Evolutionary conservation across 2,329 filamentous ascomycete species (phyloP).

Genomic region (Diaporthe capsici): DNA sequence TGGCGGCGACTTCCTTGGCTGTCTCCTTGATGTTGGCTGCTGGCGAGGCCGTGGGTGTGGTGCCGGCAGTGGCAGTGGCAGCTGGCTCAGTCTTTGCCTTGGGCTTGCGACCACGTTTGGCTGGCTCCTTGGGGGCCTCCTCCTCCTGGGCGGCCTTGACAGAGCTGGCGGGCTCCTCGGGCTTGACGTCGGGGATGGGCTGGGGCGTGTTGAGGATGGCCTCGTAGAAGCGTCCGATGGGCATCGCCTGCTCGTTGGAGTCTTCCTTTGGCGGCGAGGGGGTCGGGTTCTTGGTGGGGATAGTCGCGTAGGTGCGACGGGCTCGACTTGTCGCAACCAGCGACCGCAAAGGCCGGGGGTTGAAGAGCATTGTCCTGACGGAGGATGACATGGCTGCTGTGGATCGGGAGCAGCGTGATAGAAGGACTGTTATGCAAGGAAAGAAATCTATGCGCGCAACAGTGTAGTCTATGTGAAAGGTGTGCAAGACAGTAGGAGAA

Average conservation of each 20-base stretch:
- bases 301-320: constrained; percentile 49
- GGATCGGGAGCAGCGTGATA: neutral
- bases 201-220: constrained; percentile 64
- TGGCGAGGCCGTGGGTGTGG: constrained; percentile 36
- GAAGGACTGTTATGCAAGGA: neutral
- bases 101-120: constrained; percentile 45
- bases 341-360: constrained; percentile 49
- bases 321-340: constrained; percentile 34
- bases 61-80: constrained; percentile 36
- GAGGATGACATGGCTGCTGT: constrained; percentile 37
- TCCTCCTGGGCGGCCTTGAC: constrained; percentile 45
- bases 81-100: constrained; percentile 42
- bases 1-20: constrained; percentile 40
- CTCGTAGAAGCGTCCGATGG: constrained; percentile 72
- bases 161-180: constrained; percentile 60
- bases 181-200: constrained; percentile 57
- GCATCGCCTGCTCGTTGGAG: constrained; percentile 58
- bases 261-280: constrained; percentile 47
- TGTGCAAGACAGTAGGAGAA: neutral
- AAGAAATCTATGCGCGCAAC: neutral
- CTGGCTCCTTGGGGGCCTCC: constrained; percentile 42
- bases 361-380: constrained; percentile 47
- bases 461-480: neutral
- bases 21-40: constrained; percentile 41
- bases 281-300: constrained; percentile 47